phyloP scores from a whole-genome alignment of 306 rosid species.

The Dryas alaskensis region DNA sequence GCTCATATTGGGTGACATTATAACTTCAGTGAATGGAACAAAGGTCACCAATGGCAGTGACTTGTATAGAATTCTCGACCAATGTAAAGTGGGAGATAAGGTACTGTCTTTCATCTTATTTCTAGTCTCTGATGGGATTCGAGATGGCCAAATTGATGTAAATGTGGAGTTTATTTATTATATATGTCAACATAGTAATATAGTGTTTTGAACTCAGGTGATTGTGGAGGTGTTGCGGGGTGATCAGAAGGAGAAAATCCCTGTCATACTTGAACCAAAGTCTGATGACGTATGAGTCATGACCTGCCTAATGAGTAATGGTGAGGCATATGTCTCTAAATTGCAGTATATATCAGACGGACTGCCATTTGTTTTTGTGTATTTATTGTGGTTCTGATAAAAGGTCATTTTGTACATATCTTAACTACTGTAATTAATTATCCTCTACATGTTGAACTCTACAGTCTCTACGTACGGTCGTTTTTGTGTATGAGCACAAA shows the following conservation, averaged over 20 bases:
- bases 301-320: slow-evolving; percentile 21
- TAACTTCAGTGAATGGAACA: slow-evolving; percentile 82
- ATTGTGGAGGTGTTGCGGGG: slow-evolving; percentile 92
- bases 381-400: slow-evolving; percentile 1
- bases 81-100: slow-evolving; percentile 93
- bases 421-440: background rate
- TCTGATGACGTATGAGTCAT: slow-evolving; percentile 57
- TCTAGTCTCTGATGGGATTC: background rate
- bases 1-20: slow-evolving; percentile 90
- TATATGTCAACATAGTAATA: background rate
- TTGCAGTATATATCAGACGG: background rate
- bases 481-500: no score
- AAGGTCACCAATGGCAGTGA: slow-evolving; percentile 90
- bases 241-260: slow-evolving; percentile 91
- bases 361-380: slow-evolving; percentile 5
- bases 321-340: background rate
- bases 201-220: slow-evolving; percentile 47
- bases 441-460: background rate
- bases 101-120: slow-evolving; percentile 30
- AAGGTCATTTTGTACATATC: slow-evolving; percentile 22
- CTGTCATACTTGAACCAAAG: slow-evolving; percentile 85
- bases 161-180: background rate
- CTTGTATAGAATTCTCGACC: slow-evolving; percentile 95
- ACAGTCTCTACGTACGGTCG: no score
- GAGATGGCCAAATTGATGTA: background rate